Evolutionary conservation across 306 rosid genomes (phyloP), one percentile per base, ranked within the genome.

Genomic region (Trifolium subterraneum): DNA sequence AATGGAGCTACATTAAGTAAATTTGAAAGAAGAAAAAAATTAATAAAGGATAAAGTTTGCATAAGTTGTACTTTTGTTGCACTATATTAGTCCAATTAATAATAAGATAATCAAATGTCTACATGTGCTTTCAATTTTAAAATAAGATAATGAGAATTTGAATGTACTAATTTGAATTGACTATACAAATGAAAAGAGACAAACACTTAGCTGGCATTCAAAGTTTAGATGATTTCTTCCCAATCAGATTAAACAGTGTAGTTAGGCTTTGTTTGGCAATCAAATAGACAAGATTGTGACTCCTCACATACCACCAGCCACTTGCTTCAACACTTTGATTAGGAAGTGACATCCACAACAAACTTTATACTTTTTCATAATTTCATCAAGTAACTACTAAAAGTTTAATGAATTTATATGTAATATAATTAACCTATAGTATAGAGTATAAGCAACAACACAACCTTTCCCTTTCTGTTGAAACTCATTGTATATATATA

Each of bases 181-280:
- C 66, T 72, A 23, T 69, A 75, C 33, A 13, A 64, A 65, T 12
- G 18, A 70, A 76, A 66, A 70, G 25, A 52, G 48, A 66, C 72
- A 13, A 29, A 18, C 78, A 70, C 22, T 74, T 74, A 29, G 77
- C 74, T 64, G 69, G 66, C 67, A 71, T 74, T 50, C 48, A 71
- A 70, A 64, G 47, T 71, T 69, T 39, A 56, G 48, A 56, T 50
- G 31, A 71, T n/a, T 59, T 39, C 27, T 64, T 38, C 61, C 45
- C 16, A 68, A 42, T 45, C 22, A 5, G 78, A 27, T 52, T 38
- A 18, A 56, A 45, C 55, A 45, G 18, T 54, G 10, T 15, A n/a
- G 25, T 56, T 64, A 51, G 79, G 72, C 42, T 27, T 2, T 79
- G 76, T 76, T 79, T 67, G 82, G 73, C 73, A 51, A 42, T 42